Percentiles rank a stretch among this genome's conserved stretches.
phyloP scores from a whole-genome alignment of 1,284 basidiomycete species.

The Puccinia polysora region DNA sequence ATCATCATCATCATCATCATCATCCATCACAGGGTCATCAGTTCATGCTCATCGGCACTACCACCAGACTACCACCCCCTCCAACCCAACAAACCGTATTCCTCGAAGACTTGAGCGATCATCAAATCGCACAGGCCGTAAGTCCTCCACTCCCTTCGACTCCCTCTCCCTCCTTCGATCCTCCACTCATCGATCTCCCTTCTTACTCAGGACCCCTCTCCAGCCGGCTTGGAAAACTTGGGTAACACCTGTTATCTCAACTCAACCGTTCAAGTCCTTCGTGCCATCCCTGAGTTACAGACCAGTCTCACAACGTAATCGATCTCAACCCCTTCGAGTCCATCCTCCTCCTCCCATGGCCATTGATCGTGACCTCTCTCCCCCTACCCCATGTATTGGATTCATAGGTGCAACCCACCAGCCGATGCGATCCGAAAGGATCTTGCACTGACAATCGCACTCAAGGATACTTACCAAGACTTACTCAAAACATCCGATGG shows the following conservation, averaged over 20 bases:
- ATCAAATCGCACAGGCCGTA: slow-evolving; percentile 60
- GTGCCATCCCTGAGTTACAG: slow-evolving; percentile 82
- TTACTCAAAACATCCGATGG: slow-evolving; percentile 73
- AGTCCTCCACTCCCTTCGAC: slow-evolving; percentile 45
- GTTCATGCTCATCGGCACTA: slow-evolving; percentile 74
- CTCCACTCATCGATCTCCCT: slow-evolving; percentile 50
- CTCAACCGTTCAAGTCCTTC: slow-evolving; percentile 83
- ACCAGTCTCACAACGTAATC: slow-evolving; percentile 58
- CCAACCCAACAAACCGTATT: slow-evolving; percentile 75
- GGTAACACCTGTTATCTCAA: slow-evolving; percentile 97
- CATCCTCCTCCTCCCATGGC: slow-evolving; percentile 53
- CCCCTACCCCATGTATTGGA: slow-evolving; percentile 43
- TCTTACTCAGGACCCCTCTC: slow-evolving; percentile 45
- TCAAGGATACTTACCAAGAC: slow-evolving; percentile 68
- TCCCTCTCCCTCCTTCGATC: not conserved
- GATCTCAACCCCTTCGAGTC: not conserved
- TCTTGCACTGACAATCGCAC: slow-evolving; percentile 56
- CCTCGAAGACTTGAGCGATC: slow-evolving; percentile 61
- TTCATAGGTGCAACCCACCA: slow-evolving; percentile 27
- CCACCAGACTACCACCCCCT: slow-evolving; percentile 81
- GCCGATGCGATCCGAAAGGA: slow-evolving; percentile 52
- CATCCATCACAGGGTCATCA: slow-evolving; percentile 48
- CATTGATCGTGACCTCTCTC: slow-evolving; percentile 46
- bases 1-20: too few relatives aligned
- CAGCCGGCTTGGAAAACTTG: slow-evolving; percentile 55